phyloP scores from a whole-genome alignment of 2,329 filamentous ascomycete species.

The Dothideomycetidae sp. region DNA sequence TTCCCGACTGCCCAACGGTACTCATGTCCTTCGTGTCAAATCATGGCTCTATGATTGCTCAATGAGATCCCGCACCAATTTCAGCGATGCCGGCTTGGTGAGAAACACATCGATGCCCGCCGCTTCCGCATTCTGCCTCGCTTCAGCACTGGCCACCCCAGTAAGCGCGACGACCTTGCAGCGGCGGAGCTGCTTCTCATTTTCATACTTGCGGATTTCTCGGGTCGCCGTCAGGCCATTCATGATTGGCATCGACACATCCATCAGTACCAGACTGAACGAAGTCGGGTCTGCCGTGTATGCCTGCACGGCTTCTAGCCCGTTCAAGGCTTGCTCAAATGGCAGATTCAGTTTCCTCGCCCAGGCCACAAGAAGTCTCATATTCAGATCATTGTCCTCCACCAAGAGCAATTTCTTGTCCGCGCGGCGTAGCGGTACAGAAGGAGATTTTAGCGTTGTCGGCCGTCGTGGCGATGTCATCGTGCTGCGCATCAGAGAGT shows the following conservation, averaged over 20 bases:
- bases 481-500: not conserved
- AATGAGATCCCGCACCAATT: not conserved
- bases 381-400: constrained; percentile 21
- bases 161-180: constrained; percentile 18
- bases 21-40: no score
- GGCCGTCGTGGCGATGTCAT: constrained; percentile 4
- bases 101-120: constrained; percentile 20
- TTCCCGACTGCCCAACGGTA: no score
- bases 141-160: constrained; percentile 17
- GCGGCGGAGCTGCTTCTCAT: constrained; percentile 1
- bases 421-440: no score
- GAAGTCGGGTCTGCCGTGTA: constrained; percentile 20
- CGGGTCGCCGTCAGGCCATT: constrained; percentile 13
- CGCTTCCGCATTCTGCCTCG: constrained; percentile 17
- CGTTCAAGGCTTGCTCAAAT: constrained; percentile 13
- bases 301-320: constrained; percentile 12
- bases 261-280: constrained; percentile 30
- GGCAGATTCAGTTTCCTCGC: constrained; percentile 12
- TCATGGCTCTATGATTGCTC: no score
- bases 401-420: constrained; percentile 16
- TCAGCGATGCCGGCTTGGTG: constrained; percentile 18
- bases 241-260: constrained; percentile 17
- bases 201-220: constrained; percentile 11
- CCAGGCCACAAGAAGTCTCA: constrained; percentile 14
- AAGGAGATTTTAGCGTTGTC: constrained; percentile 2